A percentile compares a stretch with the other conserved stretches of the same genome.
These are phyloP conservation scores for Ramularia endophylla DNA, from an alignment of 2,329 filamentous ascomycete genomes.

Conservation along the genomic window DNA sequence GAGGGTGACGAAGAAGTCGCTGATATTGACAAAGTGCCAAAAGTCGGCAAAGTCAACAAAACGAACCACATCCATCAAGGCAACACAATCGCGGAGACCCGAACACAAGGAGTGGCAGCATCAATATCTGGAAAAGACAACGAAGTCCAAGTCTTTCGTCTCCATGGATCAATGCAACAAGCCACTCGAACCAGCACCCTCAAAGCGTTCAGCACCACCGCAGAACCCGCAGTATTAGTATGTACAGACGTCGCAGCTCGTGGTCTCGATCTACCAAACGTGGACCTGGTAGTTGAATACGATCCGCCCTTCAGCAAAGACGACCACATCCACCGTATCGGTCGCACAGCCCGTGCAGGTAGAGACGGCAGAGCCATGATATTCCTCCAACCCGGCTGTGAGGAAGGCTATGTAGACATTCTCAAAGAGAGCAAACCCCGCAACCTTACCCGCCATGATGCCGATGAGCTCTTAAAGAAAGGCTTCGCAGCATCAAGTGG, in stretches of 20 bases:
- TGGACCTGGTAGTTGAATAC: constrained; percentile 93
- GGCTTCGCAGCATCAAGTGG: constrained; percentile 45
- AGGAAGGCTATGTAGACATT: constrained; percentile 83
- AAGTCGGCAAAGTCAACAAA: constrained; percentile 19
- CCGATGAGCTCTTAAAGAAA: constrained; percentile 62
- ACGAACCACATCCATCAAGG: constrained; percentile 36
- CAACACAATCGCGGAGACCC: constrained; percentile 33
- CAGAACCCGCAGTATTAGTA: constrained; percentile 73
- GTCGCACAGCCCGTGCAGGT: constrained; percentile 88
- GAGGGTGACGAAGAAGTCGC: constrained; percentile 15
- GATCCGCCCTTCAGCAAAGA: constrained; percentile 90
- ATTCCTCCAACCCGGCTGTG: constrained; percentile 83
- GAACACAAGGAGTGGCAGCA: constrained; percentile 47
- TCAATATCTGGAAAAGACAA: constrained; percentile 57
- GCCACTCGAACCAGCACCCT: constrained; percentile 82
- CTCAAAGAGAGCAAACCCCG: constrained; percentile 63
- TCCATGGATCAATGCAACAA: constrained; percentile 89
- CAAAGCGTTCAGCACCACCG: constrained; percentile 67
- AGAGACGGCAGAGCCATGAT: constrained; percentile 79
- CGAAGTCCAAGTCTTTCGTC: constrained; percentile 70
- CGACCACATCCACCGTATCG: constrained; percentile 91
- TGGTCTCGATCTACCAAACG: constrained; percentile 89
- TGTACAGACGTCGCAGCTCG: constrained; percentile 95
- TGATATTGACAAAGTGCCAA: constrained; percentile 17
- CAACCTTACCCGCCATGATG: constrained; percentile 50